These are phyloP conservation scores for Fusarium pininemorale DNA, from an alignment of 2,329 filamentous ascomycete species.

Conservation along the genomic window DNA sequence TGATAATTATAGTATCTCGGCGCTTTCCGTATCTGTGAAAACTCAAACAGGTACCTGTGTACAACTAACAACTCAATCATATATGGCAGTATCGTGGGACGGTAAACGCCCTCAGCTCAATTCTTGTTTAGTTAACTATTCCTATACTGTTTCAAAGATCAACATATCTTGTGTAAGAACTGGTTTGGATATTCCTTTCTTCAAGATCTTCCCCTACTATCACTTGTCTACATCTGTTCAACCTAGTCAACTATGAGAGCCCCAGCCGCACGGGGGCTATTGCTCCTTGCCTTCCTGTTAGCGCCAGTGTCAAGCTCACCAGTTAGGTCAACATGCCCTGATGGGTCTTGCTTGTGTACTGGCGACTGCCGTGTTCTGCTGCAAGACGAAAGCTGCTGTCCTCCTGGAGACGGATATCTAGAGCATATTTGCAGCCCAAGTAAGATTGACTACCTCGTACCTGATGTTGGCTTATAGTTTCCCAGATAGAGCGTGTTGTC, in stretches of 20 bases:
- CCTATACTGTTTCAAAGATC: not conserved
- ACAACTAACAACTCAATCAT: fast-evolving
- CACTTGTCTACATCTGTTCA: not conserved
- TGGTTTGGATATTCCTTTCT: not conserved
- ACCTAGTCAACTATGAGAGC: not conserved
- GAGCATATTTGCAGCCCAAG: not conserved
- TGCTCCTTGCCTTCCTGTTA: fast-evolving
- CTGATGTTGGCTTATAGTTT: not conserved
- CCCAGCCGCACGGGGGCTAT: not conserved
- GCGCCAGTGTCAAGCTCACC: not conserved
- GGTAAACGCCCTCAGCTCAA: not conserved
- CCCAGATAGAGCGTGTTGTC: not conserved
- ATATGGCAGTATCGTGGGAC: not conserved
- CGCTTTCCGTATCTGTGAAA: not conserved
- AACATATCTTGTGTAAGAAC: not conserved
- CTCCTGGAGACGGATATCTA: not conserved
- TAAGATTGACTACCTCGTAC: not conserved
- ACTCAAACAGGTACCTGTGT: not conserved
- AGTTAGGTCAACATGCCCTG: not conserved
- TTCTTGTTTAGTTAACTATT: fast-evolving
- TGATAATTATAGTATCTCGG: not conserved
- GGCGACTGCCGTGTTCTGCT: not conserved
- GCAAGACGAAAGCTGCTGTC: not conserved
- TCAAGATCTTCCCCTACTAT: not conserved
- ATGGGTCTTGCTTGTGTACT: not conserved